phyloP scores from a whole-genome alignment of 306 rosid genomes.

The Potentilla sterilis region DNA sequence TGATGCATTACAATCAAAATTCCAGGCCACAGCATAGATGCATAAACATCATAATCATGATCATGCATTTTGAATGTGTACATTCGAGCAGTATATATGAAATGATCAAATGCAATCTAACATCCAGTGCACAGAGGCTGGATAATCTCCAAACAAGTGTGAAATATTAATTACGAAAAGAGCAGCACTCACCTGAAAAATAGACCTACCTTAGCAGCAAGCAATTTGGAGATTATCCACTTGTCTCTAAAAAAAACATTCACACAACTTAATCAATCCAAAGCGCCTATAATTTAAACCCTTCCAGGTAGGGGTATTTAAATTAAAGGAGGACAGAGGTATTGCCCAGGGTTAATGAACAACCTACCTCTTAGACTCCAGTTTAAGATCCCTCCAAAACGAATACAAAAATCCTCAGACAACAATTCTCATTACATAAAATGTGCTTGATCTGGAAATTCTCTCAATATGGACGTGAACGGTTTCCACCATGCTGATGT shows the following conservation, averaged over 20 bases:
- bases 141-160: slow-evolving; percentile 42
- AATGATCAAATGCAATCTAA: slow-evolving; percentile 43
- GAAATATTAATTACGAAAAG: slow-evolving; percentile 42
- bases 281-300: slow-evolving; percentile 44
- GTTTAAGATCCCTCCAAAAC: slow-evolving; percentile 72
- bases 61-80: slow-evolving; percentile 17
- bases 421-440: slow-evolving; percentile 85
- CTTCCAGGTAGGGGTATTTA: slow-evolving; percentile 54
- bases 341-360: slow-evolving; percentile 73
- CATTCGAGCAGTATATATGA: slow-evolving; percentile 15
- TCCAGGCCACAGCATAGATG: slow-evolving; percentile 10
- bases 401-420: slow-evolving; percentile 72
- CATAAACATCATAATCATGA: slow-evolving; percentile 8
- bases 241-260: slow-evolving; percentile 93
- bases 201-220: slow-evolving; percentile 99
- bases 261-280: slow-evolving; percentile 85
- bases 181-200: slow-evolving; percentile 96
- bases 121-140: slow-evolving; percentile 37
- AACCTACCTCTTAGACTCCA: slow-evolving; percentile 98
- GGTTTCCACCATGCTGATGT: slow-evolving; percentile 85
- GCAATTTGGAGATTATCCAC: slow-evolving; percentile 93
- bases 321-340: slow-evolving; percentile 71
- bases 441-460: slow-evolving; percentile 40
- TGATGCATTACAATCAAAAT: background rate
- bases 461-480: slow-evolving; percentile 87